Evolutionary conservation across 371 early-diverging fungal species (phyloP).

Genomic region (Haplosporangium sp.): DNA sequence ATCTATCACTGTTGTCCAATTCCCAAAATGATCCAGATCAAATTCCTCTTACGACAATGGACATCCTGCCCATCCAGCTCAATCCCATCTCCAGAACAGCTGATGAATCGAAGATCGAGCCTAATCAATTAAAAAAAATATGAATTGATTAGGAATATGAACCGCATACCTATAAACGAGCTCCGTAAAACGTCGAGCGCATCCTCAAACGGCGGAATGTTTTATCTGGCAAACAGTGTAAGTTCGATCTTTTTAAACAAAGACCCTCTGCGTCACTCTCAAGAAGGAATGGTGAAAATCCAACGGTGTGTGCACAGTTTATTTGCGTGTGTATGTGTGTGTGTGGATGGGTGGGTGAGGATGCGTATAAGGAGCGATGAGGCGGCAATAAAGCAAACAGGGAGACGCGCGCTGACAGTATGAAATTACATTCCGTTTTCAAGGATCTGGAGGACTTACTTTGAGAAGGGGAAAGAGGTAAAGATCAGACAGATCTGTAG

Average conservation of each 20-base stretch:
- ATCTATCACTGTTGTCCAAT: too few species aligned
- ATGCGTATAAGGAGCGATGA: not conserved
- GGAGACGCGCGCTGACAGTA: not conserved
- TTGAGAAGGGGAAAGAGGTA: constrained; percentile 3
- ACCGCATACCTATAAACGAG: constrained; percentile 48
- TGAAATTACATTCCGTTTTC: constrained; percentile 72
- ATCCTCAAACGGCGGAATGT: constrained; percentile 40
- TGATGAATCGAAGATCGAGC: too few species aligned
- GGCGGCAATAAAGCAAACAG: too few species aligned
- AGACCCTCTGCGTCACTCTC: constrained; percentile 40
- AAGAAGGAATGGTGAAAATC: constrained; percentile 32
- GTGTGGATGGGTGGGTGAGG: not conserved
- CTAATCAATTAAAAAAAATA: not conserved
- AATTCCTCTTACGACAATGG: too few species aligned
- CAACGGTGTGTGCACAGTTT: constrained; percentile 40
- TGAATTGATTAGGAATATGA: constrained; percentile 15
- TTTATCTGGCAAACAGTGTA: constrained; percentile 46
- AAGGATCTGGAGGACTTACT: constrained; percentile 32
- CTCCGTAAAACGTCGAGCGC: constrained; percentile 39
- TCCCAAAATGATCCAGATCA: too few species aligned
- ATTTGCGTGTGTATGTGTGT: constrained; percentile 19
- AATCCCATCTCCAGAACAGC: too few species aligned
- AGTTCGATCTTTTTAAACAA: constrained; percentile 29
- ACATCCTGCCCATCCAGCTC: too few species aligned
- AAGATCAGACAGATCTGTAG: constrained; percentile 5